Evolutionary conservation across 2,329 filamentous ascomycete genomes (phyloP).

Genomic region (Verticillium albo-atrum): DNA sequence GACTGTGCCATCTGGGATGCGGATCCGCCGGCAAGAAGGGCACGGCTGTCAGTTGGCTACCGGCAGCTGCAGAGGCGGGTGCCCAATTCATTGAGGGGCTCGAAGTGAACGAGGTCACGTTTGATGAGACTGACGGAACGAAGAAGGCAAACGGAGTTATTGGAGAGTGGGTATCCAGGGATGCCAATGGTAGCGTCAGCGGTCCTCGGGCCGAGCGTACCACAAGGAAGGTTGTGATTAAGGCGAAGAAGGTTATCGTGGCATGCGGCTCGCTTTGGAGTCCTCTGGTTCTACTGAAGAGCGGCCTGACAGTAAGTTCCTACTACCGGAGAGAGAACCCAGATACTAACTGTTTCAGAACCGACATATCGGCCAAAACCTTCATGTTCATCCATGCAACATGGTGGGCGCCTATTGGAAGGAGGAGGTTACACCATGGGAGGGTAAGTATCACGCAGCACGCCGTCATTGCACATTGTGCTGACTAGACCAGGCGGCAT

Average conservation of each 20-base stretch:
- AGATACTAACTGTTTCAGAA: slow-evolving; percentile 44
- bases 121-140: slow-evolving; percentile 46
- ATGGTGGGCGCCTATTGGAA: slow-evolving; percentile 58
- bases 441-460: slow-evolving; percentile 31
- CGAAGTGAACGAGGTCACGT: slow-evolving; percentile 64
- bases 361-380: slow-evolving; percentile 73
- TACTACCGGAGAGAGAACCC: neutral
- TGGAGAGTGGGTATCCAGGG: slow-evolving; percentile 72
- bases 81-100: slow-evolving; percentile 84
- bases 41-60: slow-evolving; percentile 70
- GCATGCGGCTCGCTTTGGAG: slow-evolving; percentile 72
- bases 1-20: slow-evolving; percentile 57
- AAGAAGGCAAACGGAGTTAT: slow-evolving; percentile 65
- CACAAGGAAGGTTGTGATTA: slow-evolving; percentile 62
- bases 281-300: slow-evolving; percentile 71
- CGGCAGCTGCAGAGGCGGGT: slow-evolving; percentile 72
- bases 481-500: slow-evolving; percentile 56
- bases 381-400: slow-evolving; percentile 75
- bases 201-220: slow-evolving; percentile 41
- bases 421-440: slow-evolving; percentile 67
- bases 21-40: slow-evolving; percentile 72
- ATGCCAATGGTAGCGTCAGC: slow-evolving; percentile 54
- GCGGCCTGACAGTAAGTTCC: slow-evolving; percentile 61
- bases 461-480: neutral
- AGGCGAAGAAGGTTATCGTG: slow-evolving; percentile 77